Base-by-base conservation (phyloP, 2,329 filamentous ascomycete species). In the Dactylellina leptospora region DNA sequence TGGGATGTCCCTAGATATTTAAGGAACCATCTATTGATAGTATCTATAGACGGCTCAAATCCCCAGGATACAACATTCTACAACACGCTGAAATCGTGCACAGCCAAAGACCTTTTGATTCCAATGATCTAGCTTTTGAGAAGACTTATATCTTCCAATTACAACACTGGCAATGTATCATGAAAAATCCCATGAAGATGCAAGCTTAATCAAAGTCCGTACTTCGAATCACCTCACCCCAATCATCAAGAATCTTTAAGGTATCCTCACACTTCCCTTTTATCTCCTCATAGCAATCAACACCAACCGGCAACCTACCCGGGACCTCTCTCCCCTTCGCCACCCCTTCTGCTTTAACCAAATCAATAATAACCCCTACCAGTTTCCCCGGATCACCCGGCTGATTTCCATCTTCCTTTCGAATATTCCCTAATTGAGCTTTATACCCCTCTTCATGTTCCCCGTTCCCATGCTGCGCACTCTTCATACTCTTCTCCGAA, bases 291-390 rank as follows among this genome's bases (percentile, higher is more conserved):
- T 83, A 75, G 4, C 79, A 79, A 77, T 88, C 86, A 5, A 78
- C 81, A 0, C 87, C 87, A 40, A 89, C 77, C n/a, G 82, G 79
- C 51, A 89, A 75, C 25, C 86, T 79, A 11, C 83, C 74, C 0
- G 86, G 86, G 1, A 88, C 78, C 18, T 82, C 80, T 74, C 78
- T 83, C 0, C 84, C 85, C 69, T 78, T 77, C 18, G 80, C 84
- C 22, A 79, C 79, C 0, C 85, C 85, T 1, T 79, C 81, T 44
- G 79, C 79, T 5, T 83, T 86, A 74, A 88, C 74, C 11, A 86
- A 79, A 74, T 88, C 86, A 3, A 87, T 81, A 25, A 86, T 79
- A 0, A 85, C 81, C 62, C 78, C 80, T 5, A 80, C 79, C 0
- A 83, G 86, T 79, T 87, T 87, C 16, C 77, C 78, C 2, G 85